phyloP scores from a whole-genome alignment of 1,284 basidiomycete species.

The Moesziomyces globuligerus region DNA sequence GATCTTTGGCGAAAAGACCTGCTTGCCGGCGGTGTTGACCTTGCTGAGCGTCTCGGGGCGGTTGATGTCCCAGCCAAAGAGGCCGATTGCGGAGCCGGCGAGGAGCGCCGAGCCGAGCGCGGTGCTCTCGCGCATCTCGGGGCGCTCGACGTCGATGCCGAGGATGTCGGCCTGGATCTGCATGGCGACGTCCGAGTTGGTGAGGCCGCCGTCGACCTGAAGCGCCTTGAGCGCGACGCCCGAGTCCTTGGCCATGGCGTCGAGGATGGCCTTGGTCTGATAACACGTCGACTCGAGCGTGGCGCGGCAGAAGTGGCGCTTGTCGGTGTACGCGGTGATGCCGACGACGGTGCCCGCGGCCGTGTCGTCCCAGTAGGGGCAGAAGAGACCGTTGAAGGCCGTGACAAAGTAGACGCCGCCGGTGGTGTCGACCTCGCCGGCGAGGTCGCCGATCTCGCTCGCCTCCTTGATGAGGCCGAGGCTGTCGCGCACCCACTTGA shows the following conservation, averaged over 20 bases:
- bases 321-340: conserved; percentile 90
- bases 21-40: conserved; percentile 87
- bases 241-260: conserved; percentile 90
- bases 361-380: conserved; percentile 86
- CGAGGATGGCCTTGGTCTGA: conserved; percentile 92
- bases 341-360: conserved; percentile 82
- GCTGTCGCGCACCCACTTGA: conserved; percentile 95
- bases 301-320: conserved; percentile 85
- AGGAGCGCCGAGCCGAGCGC: conserved; percentile 95
- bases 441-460: conserved; percentile 84
- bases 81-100: conserved; percentile 85
- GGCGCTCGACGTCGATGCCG: conserved; percentile 88
- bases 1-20: conserved; percentile 76
- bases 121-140: conserved; percentile 97
- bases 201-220: conserved; percentile 81
- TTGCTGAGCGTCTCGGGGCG: conserved; percentile 85
- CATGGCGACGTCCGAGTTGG: conserved; percentile 78
- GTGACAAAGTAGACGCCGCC: conserved; percentile 98
- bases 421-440: conserved; percentile 79
- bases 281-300: conserved; percentile 83
- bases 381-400: conserved; percentile 89
- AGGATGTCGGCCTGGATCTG: conserved; percentile 90
- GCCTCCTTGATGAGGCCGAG: conserved; percentile 84
- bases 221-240: conserved; percentile 78
- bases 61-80: conserved; percentile 93